Evolutionary conservation across 805 yeast species (phyloP).

Genomic region (Myxozyma sirexii): DNA sequence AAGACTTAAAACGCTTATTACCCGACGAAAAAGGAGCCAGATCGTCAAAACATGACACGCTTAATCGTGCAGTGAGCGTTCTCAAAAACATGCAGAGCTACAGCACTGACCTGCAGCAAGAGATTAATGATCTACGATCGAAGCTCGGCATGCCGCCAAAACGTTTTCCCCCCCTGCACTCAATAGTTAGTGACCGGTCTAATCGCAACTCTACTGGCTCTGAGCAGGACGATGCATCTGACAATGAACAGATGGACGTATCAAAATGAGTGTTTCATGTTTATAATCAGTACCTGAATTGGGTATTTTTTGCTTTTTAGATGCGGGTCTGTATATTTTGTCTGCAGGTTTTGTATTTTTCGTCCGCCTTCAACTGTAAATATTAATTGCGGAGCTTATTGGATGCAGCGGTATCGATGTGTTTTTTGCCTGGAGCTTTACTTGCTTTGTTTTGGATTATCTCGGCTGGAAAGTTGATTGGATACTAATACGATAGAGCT

Average conservation of each 20-base stretch:
- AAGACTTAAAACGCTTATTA: conserved; percentile 31
- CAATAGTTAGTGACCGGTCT: conserved; percentile 3
- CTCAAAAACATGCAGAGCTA: conserved; percentile 16
- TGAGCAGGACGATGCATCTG: conserved; percentile 16
- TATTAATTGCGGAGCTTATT: background rate
- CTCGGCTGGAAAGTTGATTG: too few species aligned
- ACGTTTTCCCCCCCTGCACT: conserved; percentile 10
- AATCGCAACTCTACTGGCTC: conserved; percentile 18
- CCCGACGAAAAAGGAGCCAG: conserved; percentile 36
- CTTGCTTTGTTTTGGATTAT: too few species aligned
- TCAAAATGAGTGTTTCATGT: background rate
- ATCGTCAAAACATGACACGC: conserved; percentile 37
- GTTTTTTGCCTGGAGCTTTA: background rate
- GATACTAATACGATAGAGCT: too few species aligned
- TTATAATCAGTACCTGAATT: background rate
- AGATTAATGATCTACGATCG: conserved; percentile 28
- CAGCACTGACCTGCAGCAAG: conserved; percentile 21
- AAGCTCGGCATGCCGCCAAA: conserved; percentile 28
- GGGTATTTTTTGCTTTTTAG: background rate
- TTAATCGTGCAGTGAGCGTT: conserved; percentile 28
- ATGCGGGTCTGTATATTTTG: background rate
- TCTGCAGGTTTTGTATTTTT: background rate
- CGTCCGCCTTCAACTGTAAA: background rate
- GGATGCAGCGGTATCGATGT: background rate
- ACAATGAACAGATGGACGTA: conserved; percentile 16